A percentile compares a stretch with the other conserved stretches of the same genome.
phyloP scores from a whole-genome alignment of 148 eudicot genomes.

The Salicornia ramosissima region DNA sequence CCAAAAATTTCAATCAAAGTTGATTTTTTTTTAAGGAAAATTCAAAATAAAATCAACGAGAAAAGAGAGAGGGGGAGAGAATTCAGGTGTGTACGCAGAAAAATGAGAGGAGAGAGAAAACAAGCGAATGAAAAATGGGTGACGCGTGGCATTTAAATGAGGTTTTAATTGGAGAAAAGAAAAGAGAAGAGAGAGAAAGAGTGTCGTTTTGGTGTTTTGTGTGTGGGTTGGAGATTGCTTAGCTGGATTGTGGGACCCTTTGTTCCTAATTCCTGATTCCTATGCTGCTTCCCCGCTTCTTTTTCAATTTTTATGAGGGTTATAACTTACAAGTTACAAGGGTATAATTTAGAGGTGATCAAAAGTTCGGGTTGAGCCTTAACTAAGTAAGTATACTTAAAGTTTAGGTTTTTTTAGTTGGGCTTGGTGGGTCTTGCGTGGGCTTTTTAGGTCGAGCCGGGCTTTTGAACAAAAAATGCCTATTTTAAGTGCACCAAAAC shows the following conservation, averaged over 20 bases:
- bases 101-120: slow-evolving; percentile 2
- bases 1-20: neutral
- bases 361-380: too few species aligned
- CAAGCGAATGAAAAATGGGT: neutral
- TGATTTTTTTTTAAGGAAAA: neutral
- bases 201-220: neutral
- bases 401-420: too few species aligned
- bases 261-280: slow-evolving; percentile 1
- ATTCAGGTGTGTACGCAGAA: neutral
- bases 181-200: neutral
- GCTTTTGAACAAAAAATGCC: too few species aligned
- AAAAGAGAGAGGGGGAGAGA: slow-evolving; percentile 10
- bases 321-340: too few species aligned
- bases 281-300: neutral
- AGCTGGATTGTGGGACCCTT: slow-evolving; percentile 7
- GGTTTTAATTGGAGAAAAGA: too few species aligned
- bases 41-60: neutral
- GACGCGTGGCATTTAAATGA: slow-evolving; percentile 18
- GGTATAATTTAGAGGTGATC: too few species aligned
- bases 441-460: too few species aligned
- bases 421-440: too few species aligned
- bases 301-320: neutral
- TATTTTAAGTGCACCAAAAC: too few species aligned
- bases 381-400: too few species aligned
- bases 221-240: neutral